phyloP scores from a whole-genome alignment of 495 filamentous ascomycete genomes.

The Lasiosphaeriaceae sp. region DNA sequence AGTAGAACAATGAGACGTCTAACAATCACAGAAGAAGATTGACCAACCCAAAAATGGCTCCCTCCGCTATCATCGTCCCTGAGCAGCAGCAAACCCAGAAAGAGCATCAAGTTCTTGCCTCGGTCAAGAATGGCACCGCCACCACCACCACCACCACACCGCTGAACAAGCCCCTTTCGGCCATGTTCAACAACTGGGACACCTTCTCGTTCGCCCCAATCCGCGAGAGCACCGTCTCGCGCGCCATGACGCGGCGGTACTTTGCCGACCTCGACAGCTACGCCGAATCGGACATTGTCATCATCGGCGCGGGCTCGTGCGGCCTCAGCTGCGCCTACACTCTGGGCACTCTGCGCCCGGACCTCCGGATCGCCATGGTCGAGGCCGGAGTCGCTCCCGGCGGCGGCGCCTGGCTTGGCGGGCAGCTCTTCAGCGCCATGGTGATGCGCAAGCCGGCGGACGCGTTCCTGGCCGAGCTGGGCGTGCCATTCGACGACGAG shows the following conservation, averaged over 20 bases:
- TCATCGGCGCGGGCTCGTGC: constrained; percentile 84
- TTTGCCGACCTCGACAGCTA: constrained; percentile 84
- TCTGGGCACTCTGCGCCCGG: constrained; percentile 76
- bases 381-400: constrained; percentile 83
- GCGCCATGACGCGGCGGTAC: constrained; percentile 90
- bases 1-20: constrained; percentile 11
- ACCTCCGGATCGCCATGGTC: constrained; percentile 87
- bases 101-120: neutral
- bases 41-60: constrained; percentile 62
- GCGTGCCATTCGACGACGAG: constrained; percentile 83
- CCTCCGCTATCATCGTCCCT: constrained; percentile 51
- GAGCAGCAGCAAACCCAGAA: neutral
- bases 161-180: constrained; percentile 53
- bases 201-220: constrained; percentile 79
- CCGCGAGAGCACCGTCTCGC: constrained; percentile 83
- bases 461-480: constrained; percentile 72
- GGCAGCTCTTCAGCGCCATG: constrained; percentile 90
- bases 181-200: constrained; percentile 66
- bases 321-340: constrained; percentile 81
- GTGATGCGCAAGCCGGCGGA: constrained; percentile 90
- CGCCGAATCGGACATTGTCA: constrained; percentile 88
- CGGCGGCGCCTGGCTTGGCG: constrained; percentile 88
- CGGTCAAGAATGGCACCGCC: neutral
- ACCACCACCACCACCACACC: constrained; percentile 30
- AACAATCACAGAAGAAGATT: constrained; percentile 34